Evolutionary conservation across 805 yeast genomes (phyloP), one percentile per base, ranked within the genome.

Genomic region (Kodamaea fukazawae): DNA sequence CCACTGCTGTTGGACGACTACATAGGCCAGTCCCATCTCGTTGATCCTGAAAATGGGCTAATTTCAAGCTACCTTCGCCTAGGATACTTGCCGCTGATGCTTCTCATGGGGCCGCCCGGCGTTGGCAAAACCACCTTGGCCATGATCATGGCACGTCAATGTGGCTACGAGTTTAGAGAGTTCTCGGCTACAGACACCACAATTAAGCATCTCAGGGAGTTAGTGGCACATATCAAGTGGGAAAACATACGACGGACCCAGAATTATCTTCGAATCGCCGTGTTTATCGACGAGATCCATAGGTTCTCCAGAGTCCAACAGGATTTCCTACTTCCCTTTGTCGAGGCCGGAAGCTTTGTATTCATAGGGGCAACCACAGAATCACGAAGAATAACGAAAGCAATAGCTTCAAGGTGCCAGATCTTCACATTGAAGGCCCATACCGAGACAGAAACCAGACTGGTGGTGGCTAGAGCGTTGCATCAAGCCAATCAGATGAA

Each of bases 361-460:
- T 70, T 93, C 31, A 79, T 91, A 37, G 99, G 99, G 4, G 97
- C 98, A n/a, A 93, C 99, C 0, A 90, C 98, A 0, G 96, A 97
- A 3, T 79, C 85, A 34, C 83, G 84, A 51, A 83, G 87, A 51
- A 63, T 93, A 30, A 81, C 89, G 44, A 78, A 83, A 40, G 97
- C 98, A 0, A 65, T 93, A 25, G 58, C 88, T 18, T 86, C 96
- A 4, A 65, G 99, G 42, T 86, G 96, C 54, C 82, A 89, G 42
- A 79, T 88, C 0, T 85, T 89, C 55, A 81, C 81, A 4, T 65
- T 93, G 45, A 68, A 76, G 33, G 73, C 75, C 42, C 67, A 89
- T 22, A 55, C 59, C 1, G 45, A 51, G 1, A 60, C 60, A 2
- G 88, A 89, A 33, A 57, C 85, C 15, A 56, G 55, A 14, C 57